Base-by-base conservation (phyloP, 2,329 filamentous ascomycete genomes). In the Fusarium redolens region DNA sequence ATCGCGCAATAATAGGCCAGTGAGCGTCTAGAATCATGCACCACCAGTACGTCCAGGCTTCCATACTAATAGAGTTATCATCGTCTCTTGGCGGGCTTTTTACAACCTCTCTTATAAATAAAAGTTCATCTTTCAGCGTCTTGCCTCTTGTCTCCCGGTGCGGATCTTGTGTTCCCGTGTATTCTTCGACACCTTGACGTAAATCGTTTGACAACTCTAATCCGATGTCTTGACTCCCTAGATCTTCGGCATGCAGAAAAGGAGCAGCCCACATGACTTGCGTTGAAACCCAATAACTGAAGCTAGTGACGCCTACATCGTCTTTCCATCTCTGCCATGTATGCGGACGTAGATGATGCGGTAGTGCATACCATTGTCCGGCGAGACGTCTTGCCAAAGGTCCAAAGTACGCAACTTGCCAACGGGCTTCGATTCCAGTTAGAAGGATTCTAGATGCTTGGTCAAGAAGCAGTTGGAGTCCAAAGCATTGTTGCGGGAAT, bases 1-100 rank as follows among this genome's bases (percentile, higher is more conserved):
- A 67, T 5, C 35, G 47, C 7, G 44, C 31, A 5, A 67, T 67
- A 13, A 67, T 67, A 2, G 65, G 62, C 65, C 65, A 67, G 30
- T 67, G 62, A 20, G 65, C n/a, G 7, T 67, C 65, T 9, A 67
- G 33, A 18, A 67, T 67, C 54, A 52, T 67, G 2, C 65, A 67
- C 65, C 65, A 67, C 65, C 65, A 67, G 30, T 35, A 67, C 1
- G 65, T 61, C 65, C 65, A 67, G 6, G 15, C 30, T 0, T 40
- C 0, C 22, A 67, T 31, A 35, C 54, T 61, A 8, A 67, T 45
- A 12, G 52, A 10, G 1, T 48, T 28, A 0, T n/a, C 31, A 0
- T 51, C 44, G 1, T 38, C 43, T 3, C 14, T 17, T 5, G 50
- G 51, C 0, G 61, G 44, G 3, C 61, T 45, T 12, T 66, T 59